These are phyloP conservation scores for Melampsora americana DNA, from an alignment of 1,284 basidiomycete species.

Conservation along the genomic window DNA sequence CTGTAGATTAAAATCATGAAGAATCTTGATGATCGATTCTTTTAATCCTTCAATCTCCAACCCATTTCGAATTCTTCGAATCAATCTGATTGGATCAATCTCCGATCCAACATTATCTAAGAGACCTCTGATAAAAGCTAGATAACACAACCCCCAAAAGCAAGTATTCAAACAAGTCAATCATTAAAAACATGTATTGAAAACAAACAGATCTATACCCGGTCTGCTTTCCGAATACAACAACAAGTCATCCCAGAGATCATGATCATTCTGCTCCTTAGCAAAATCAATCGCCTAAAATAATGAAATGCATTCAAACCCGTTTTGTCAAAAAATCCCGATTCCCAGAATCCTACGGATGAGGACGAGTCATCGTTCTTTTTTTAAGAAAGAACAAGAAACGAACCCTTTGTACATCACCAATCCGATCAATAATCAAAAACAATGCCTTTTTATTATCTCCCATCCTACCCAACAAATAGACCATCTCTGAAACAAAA, in stretches of 20 bases:
- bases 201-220: conserved; percentile 57
- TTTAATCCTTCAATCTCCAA: conserved; percentile 93
- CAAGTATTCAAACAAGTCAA: conserved; percentile 10
- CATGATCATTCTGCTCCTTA: conserved; percentile 92
- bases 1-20: conserved; percentile 87
- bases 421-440: conserved; percentile 90
- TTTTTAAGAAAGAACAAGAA: no score
- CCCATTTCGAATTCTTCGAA: conserved; percentile 89
- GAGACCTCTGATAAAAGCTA: conserved; percentile 88
- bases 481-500: conserved; percentile 94
- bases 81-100: conserved; percentile 90
- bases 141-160: conserved; percentile 1
- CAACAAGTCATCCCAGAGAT: conserved; percentile 95
- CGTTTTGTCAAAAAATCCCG: neutral
- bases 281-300: conserved; percentile 91
- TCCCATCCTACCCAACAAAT: conserved; percentile 92
- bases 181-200: neutral
- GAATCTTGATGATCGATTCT: conserved; percentile 88
- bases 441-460: conserved; percentile 91
- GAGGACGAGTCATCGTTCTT: neutral
- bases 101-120: conserved; percentile 90
- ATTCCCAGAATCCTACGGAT: neutral
- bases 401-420: conserved; percentile 79
- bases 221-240: conserved; percentile 91
- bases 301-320: neutral